Conservation (phyloP, 805 yeast genomes). For the Monosporozyma servazzii region DNA sequence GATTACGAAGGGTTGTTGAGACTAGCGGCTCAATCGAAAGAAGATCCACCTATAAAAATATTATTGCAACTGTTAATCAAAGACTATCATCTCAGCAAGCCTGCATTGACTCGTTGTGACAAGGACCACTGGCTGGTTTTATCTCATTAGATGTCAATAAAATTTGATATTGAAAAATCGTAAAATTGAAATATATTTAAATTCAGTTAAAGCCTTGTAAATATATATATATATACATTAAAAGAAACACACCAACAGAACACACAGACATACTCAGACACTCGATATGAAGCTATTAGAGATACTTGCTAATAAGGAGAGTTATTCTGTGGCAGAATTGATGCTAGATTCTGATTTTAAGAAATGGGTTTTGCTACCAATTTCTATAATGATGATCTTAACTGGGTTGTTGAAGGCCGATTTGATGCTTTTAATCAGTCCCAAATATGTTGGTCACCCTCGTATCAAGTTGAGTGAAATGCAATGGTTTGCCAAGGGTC, state of each 20-base stretch:
- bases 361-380: slow-evolving; percentile 87
- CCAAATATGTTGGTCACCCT: slow-evolving; percentile 46
- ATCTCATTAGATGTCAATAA: background rate
- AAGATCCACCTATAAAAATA: background rate
- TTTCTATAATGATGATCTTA: slow-evolving; percentile 79
- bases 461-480: slow-evolving; percentile 48
- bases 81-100: background rate
- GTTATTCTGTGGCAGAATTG: slow-evolving; percentile 38
- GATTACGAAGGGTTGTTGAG: background rate
- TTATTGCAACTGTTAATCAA: background rate
- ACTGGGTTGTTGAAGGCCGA: slow-evolving; percentile 74
- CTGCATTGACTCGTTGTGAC: background rate
- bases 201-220: background rate
- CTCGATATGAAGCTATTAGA: background rate
- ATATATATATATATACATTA: background rate
- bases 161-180: background rate
- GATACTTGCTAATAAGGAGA: background rate
- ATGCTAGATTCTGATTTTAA: slow-evolving; percentile 73
- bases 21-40: background rate
- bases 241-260: background rate
- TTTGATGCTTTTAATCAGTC: slow-evolving; percentile 50
- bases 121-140: background rate
- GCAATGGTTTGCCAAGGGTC: slow-evolving; percentile 53
- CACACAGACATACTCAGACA: background rate
- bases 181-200: background rate